Conservation (phyloP, 169 alveolate species). For the Plasmodium sp. region DNA sequence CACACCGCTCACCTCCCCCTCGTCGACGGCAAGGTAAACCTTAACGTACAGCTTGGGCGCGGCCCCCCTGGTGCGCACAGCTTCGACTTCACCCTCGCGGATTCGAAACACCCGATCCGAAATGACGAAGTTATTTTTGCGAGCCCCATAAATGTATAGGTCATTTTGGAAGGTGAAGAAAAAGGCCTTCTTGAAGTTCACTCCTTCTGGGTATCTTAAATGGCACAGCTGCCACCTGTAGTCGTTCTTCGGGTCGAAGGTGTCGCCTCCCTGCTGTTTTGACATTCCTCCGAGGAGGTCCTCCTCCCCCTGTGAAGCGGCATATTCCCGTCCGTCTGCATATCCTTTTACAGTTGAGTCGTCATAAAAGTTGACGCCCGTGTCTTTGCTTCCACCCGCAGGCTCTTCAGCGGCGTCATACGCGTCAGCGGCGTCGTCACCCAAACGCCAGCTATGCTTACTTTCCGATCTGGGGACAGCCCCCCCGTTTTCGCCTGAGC, state of each 20-base stretch:
- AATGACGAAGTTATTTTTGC: conserved; percentile 12
- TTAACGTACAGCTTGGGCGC: conserved; percentile 11
- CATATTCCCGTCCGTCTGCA: not conserved
- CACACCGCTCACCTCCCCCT: not conserved
- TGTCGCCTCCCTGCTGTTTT: not conserved
- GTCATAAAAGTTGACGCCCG: not conserved
- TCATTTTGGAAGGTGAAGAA: conserved; percentile 31
- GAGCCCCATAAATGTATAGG: conserved; percentile 39
- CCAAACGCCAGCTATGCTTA: not conserved
- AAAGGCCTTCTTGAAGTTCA: conserved; percentile 26
- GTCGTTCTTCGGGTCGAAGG: not conserved
- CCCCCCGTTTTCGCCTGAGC: not conserved
- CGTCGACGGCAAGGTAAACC: conserved; percentile 10
- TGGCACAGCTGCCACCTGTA: conserved; percentile 15
- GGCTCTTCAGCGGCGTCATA: not conserved
- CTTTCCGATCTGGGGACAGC: not conserved
- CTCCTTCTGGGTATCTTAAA: conserved; percentile 8
- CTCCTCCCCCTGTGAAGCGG: not conserved
- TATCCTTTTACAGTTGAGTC: not conserved
- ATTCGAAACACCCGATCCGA: conserved; percentile 11
- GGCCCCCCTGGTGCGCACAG: conserved; percentile 6
- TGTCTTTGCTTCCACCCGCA: not conserved
- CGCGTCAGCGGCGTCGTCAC: not conserved
- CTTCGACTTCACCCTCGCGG: conserved; percentile 5
- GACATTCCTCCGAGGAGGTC: not conserved